A percentile compares a stretch with the other conserved stretches of the same genome.
These are phyloP conservation scores for Fusarium tuaranense DNA, from an alignment of 2,329 filamentous ascomycete species.

Conservation along the genomic window DNA sequence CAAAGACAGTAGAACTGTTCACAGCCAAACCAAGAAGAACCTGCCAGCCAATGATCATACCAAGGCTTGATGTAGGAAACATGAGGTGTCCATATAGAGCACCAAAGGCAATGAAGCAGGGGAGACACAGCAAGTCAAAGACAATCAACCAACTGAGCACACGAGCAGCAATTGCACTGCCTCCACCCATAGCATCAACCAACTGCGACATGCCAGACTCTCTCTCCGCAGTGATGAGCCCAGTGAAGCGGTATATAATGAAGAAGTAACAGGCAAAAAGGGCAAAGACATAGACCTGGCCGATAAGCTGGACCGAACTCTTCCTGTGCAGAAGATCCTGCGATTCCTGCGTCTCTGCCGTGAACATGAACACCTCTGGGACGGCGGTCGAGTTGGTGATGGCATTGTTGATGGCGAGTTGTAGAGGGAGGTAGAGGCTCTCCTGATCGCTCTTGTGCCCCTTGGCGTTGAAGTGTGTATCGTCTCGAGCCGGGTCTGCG, in stretches of 20 bases:
- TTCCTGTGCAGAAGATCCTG: background rate
- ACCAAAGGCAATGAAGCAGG: conserved; percentile 55
- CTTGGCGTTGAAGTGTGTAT: conserved; percentile 61
- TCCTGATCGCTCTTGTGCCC: conserved; percentile 44
- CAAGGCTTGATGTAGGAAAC: conserved; percentile 45
- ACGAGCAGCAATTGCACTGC: conserved; percentile 34
- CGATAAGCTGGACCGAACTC: conserved; percentile 16
- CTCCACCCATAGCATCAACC: conserved; percentile 59
- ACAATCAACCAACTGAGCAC: conserved; percentile 44
- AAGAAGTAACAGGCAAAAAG: conserved; percentile 38
- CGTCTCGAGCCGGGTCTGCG: conserved; percentile 43
- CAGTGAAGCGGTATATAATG: conserved; percentile 33
- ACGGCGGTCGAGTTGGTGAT: conserved; percentile 41
- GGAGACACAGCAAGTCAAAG: conserved; percentile 48
- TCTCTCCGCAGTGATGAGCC: conserved; percentile 44
- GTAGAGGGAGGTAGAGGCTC: conserved; percentile 41
- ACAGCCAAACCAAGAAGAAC: conserved; percentile 62
- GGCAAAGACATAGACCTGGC: conserved; percentile 38
- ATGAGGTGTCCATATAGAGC: conserved; percentile 47
- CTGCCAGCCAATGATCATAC: conserved; percentile 57
- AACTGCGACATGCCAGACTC: conserved; percentile 48
- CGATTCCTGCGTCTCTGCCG: conserved; percentile 10
- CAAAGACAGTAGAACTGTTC: conserved; percentile 75
- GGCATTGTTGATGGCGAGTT: conserved; percentile 48
- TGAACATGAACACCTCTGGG: conserved; percentile 38